Percentiles rank a stretch among this genome's conserved stretches.
Evolutionary conservation across 2,329 filamentous ascomycete genomes (phyloP).

Genomic region (Moelleriella libera): DNA sequence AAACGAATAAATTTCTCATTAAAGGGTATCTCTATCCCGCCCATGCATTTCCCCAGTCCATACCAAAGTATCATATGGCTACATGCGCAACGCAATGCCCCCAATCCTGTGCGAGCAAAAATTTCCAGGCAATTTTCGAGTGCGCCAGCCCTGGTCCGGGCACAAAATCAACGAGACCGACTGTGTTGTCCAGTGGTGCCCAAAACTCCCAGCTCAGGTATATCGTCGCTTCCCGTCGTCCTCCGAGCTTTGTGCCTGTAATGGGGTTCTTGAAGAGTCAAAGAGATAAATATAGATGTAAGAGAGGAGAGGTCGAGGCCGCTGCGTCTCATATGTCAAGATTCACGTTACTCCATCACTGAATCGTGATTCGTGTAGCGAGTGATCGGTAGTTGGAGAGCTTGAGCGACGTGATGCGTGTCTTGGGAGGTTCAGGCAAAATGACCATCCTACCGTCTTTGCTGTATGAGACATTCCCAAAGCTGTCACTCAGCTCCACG

Average conservation of each 20-base stretch:
- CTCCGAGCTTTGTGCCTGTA: too few species aligned
- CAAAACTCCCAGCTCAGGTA: not conserved
- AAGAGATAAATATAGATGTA: too few species aligned
- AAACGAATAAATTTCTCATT: conserved; percentile 5
- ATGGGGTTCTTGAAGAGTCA: too few species aligned
- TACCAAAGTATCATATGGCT: not conserved
- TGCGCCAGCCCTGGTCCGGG: not conserved
- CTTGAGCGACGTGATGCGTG: conserved; percentile 40
- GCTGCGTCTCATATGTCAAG: not conserved
- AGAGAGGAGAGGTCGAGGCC: too few species aligned
- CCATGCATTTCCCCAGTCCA: conserved; percentile 1
- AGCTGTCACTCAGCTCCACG: conserved; percentile 47
- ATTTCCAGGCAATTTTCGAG: conserved; percentile 1
- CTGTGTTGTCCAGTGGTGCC: not conserved
- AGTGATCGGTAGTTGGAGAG: conserved; percentile 42
- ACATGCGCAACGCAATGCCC: not conserved
- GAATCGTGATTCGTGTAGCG: conserved; percentile 20
- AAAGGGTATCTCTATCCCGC: conserved; percentile 8
- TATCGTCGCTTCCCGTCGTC: too few species aligned
- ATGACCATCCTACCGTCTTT: conserved; percentile 46
- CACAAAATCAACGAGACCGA: not conserved
- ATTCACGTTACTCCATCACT: conserved; percentile 8
- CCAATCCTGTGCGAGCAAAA: not conserved
- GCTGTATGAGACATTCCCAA: conserved; percentile 43
- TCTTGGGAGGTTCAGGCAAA: conserved; percentile 38